A percentile compares a stretch with the other conserved stretches of the same genome.
Evolutionary conservation across 1,139 yeast species (phyloP).

Genomic region (Pichia sp.): DNA sequence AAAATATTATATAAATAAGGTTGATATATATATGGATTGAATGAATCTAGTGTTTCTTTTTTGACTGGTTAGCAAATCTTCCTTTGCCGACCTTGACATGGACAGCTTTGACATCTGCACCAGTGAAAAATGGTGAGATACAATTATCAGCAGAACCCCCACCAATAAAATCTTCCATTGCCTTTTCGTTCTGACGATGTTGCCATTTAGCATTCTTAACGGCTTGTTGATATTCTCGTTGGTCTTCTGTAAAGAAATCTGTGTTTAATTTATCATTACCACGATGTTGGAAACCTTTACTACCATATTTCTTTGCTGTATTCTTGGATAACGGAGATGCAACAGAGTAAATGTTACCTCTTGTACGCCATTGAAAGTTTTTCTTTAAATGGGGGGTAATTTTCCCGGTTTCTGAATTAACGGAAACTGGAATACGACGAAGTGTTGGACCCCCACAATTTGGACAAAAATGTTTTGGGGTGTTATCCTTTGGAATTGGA

Average conservation of each 20-base stretch:
- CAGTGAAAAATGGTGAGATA: slow-evolving; percentile 77
- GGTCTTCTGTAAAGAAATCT: slow-evolving; percentile 80
- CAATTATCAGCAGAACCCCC: slow-evolving; percentile 91
- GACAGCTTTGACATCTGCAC: slow-evolving; percentile 49
- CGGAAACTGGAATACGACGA: slow-evolving; percentile 83
- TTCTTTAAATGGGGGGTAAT: slow-evolving; percentile 85
- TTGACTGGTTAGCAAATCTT: slow-evolving; percentile 64
- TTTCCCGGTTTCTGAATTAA: slow-evolving; percentile 71
- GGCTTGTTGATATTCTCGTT: slow-evolving; percentile 85
- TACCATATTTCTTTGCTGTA: slow-evolving; percentile 55
- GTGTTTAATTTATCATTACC: slow-evolving; percentile 44
- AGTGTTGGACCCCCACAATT: slow-evolving; percentile 91
- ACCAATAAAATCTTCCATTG: slow-evolving; percentile 83
- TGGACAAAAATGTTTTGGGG: slow-evolving; percentile 87
- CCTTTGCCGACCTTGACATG: slow-evolving; percentile 82
- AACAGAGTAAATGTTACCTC: slow-evolving; percentile 76
- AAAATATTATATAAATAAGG: neutral
- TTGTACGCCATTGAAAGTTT: slow-evolving; percentile 88
- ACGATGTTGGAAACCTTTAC: slow-evolving; percentile 62
- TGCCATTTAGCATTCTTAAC: slow-evolving; percentile 85
- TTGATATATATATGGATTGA: neutral
- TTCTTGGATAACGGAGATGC: slow-evolving; percentile 70
- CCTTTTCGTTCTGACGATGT: slow-evolving; percentile 76
- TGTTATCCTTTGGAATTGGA: slow-evolving; percentile 70
- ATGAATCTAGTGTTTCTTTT: slow-evolving; percentile 23